Conservation (phyloP, 345 rosid species). For the Hevea brasiliensis region DNA sequence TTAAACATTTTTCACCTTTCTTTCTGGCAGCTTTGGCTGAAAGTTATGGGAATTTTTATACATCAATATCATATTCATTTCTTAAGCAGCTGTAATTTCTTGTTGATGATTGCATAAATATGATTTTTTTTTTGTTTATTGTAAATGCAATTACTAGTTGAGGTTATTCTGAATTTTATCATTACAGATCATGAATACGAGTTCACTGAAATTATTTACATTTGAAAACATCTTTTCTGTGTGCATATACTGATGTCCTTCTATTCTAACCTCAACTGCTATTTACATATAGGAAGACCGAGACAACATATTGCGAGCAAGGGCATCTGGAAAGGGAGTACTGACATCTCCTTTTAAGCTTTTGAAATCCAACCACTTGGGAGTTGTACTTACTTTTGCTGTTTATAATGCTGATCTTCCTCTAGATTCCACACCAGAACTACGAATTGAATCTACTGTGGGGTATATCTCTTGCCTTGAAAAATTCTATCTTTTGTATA, state of each 20-base stretch:
- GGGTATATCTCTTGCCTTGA: slow-evolving; percentile 53
- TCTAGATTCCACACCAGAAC: slow-evolving; percentile 65
- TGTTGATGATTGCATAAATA: neutral
- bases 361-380: slow-evolving; percentile 84
- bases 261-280: too few species aligned
- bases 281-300: slow-evolving; percentile 69
- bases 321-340: slow-evolving; percentile 93
- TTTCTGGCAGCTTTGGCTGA: neutral
- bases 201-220: neutral
- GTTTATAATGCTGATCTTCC: slow-evolving; percentile 70
- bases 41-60: neutral
- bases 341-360: slow-evolving; percentile 95
- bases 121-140: neutral
- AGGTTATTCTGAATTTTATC: neutral
- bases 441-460: slow-evolving; percentile 68
- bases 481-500: slow-evolving; percentile 14
- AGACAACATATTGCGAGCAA: slow-evolving; percentile 87
- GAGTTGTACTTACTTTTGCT: slow-evolving; percentile 92
- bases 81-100: neutral
- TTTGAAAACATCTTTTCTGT: slow-evolving; percentile 9
- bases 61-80: neutral
- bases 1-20: neutral
- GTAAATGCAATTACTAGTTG: neutral
- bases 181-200: neutral
- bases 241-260: neutral